Conservation (phyloP, 169 alveolate genomes). For the Eimeria maxima region DNA sequence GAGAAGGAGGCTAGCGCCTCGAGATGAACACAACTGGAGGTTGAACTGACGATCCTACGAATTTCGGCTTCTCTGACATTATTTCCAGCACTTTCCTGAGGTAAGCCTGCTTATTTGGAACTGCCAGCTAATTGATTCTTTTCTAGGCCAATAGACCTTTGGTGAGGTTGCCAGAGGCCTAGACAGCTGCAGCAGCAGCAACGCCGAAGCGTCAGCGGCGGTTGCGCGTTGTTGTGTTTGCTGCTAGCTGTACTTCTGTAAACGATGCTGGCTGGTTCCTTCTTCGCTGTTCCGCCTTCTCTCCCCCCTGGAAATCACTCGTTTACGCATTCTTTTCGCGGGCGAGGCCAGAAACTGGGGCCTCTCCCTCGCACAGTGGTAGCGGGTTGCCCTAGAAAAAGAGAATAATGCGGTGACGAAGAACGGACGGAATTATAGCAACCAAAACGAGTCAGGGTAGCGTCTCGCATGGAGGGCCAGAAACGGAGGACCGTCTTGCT, state of each 20-base stretch:
- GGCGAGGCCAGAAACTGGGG: background rate
- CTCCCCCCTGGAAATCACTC: background rate
- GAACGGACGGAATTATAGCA: background rate
- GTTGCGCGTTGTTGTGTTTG: background rate
- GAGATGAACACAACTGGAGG: background rate
- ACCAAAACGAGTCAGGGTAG: background rate
- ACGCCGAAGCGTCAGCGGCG: background rate
- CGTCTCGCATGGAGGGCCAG: conserved; percentile 56
- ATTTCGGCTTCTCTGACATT: background rate
- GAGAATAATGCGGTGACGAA: background rate
- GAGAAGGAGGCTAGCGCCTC: background rate
- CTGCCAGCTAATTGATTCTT: background rate
- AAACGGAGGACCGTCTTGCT: background rate
- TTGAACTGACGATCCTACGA: background rate
- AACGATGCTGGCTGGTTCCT: background rate
- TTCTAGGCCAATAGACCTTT: background rate
- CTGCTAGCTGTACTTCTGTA: background rate
- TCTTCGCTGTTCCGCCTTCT: background rate
- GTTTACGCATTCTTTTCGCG: background rate
- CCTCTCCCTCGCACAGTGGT: background rate
- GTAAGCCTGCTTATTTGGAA: background rate
- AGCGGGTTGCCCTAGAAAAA: background rate
- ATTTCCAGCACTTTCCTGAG: background rate
- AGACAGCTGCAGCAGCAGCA: background rate
- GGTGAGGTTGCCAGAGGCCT: background rate